These are phyloP conservation scores for Calonectria crousiana DNA, from an alignment of 2,329 filamentous ascomycete species.

Conservation along the genomic window DNA sequence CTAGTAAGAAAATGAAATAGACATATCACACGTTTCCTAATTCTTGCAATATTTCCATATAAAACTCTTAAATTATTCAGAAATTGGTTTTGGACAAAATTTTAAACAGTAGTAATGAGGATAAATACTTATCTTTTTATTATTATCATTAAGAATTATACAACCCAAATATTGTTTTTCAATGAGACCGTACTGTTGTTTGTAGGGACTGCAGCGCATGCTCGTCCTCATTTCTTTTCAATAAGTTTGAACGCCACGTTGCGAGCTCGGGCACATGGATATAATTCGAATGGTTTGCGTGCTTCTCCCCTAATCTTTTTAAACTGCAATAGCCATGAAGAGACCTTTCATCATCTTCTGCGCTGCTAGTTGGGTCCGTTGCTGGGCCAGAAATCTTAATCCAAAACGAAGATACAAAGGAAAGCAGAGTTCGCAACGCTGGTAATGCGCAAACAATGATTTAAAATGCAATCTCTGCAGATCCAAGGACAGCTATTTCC, in stretches of 20 bases:
- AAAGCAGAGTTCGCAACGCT: background rate
- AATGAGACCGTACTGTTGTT: background rate
- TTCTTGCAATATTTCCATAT: too few relatives aligned
- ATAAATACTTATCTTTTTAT: too few relatives aligned
- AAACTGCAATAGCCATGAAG: background rate
- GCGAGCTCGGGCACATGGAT: background rate
- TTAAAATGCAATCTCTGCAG: background rate
- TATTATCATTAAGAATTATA: too few relatives aligned
- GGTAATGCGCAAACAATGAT: background rate
- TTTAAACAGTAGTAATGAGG: background rate
- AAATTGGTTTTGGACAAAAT: background rate
- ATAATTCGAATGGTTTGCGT: background rate
- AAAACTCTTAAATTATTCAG: too few relatives aligned
- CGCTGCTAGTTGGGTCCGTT: background rate
- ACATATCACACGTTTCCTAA: too few relatives aligned
- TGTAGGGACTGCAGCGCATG: background rate
- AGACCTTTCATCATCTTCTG: background rate
- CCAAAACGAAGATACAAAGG: background rate
- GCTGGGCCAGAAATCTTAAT: background rate
- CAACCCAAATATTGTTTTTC: too few relatives aligned
- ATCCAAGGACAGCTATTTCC: background rate
- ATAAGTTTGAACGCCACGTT: background rate
- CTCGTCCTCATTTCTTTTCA: background rate
- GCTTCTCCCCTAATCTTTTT: background rate
- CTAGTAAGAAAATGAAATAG: too few relatives aligned